Evolutionary conservation across 371 early-diverging fungal genomes (phyloP), one percentile per base, ranked within the genome.

Genomic region (Mucor sp.): DNA sequence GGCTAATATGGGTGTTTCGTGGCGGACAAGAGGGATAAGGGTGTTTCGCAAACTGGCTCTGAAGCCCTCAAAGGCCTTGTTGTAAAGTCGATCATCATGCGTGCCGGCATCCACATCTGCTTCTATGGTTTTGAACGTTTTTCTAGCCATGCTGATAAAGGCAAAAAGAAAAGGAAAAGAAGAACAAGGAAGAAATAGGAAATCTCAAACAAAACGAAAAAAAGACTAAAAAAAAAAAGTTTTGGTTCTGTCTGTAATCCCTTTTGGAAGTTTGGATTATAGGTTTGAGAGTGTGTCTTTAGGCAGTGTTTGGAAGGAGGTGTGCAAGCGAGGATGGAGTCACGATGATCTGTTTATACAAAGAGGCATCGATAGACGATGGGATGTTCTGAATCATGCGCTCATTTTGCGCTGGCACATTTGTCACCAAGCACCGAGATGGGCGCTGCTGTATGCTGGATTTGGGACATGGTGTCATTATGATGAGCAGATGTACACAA

Each of bases 1-100:
- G 39, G 87, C 85, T 27, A 88, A 70, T 53, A 80, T 70, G 57
- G 84, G 83, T 14, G 89, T 86, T 66, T 88, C 89, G 50, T 65
- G 70, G 4, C 87, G 85, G 47, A 88, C 73, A 25, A 81, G 63
- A 7, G 89, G 89, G 27, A 87, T 50, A 33, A 88, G 65, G 59
- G 64, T 63, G n/a, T 79, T 80, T 41, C 89, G 78, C 58, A 88
- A 61, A 58, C 76, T 62, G 32, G 85, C 84, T 59, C 89, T 79
- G 62, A 65, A 71, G 9, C 80, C 78, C 60, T 73, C 67, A 62
- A 84, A 70, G 3, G 80, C 84, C 33, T 75, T 80, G 50, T 80
- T 79, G 33, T 84, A 84, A 8, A 84, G 62, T 35, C 77, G 68
- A 3, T 81, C 82, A 58, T 84, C 79, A 57, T 81, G 80, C 2